Base-by-base conservation (phyloP, 139 green algal species). In the Picochlorum costavermella region DNA sequence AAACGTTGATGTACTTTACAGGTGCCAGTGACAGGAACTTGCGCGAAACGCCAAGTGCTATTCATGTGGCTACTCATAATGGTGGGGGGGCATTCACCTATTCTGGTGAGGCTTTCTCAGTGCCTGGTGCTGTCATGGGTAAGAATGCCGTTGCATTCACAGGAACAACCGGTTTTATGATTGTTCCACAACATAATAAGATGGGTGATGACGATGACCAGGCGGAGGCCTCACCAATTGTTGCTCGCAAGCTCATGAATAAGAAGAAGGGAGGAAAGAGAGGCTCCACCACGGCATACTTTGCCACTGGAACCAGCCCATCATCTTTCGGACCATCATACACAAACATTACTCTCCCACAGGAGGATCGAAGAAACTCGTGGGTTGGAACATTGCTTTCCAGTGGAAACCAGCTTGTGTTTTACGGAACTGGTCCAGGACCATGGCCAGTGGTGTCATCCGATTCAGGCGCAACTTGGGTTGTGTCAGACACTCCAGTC, bases 341-440 rank as follows among this genome's bases (percentile, higher is more conserved):
- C 46, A 53, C n/a, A 53, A 53, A 53, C 5, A 53, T 53, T 6
- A 53, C 46, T 11, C 46, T 53, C 46, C 46, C 46, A 53, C 46
- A 53, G 12, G 46, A 53, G n/a, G 4, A 53, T 23, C 17, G 12
- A 23, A 53, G 46, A 53, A 53, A 53, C 46, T 20, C 46, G 17
- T 53, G 46, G 46, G 46, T 53, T 53, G 46, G 46, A 53, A 53
- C 46, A 53, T 53, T 53, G 46, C 46, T 53, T 53, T 53, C 46
- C n/a, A 53, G 12, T 23, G 46, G 46, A 53, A 53, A 53, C 46
- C 46, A 53, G 20, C 46, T 53, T 5, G 46, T 53, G 2, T 53
- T 53, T 11, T 53, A 53, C 20, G 46, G 46, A 53, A 53, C 11
- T 9, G 46, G 46, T 23, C 46, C 46, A 53, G 46, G 46, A 14